Evolutionary conservation across 352 stramenopile species (phyloP), one percentile per base, ranked within the genome.

Genomic region (Sclerospora graminicola): DNA sequence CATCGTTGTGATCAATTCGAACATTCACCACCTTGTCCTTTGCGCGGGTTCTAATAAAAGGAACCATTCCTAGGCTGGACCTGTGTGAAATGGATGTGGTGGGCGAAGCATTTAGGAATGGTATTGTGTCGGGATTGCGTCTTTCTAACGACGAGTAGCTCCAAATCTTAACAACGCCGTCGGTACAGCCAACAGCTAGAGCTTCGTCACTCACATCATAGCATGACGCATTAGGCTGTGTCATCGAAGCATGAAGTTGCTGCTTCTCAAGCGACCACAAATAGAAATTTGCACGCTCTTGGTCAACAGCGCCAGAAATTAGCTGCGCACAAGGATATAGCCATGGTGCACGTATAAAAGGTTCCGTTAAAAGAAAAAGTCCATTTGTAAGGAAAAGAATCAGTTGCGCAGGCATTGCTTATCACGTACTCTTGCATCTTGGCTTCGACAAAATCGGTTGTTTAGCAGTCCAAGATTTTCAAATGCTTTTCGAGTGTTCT

Each of bases 151-250:
- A 54, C 8, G 72, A 66, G 38, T 89, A 87, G 49, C 82, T 83
- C 82, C 82, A 93, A 41, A 90, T 61, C 28, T 87, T 85, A 29
- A 93, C 79, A 0, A 57, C 81, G 3, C 82, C 82, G 34, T 93
- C 82, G 2, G 57, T 50, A 41, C 77, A 86, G 9, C 82, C 82
- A 39, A 93, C 60, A 1, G 79, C 82, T 15, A 93, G 45, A 3
- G 76, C 78, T 51, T 90, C 81, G 21, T 89, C 81, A 54, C 79
- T 91, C 5, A 68, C 57, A 48, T 93, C 74, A 48, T 80, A 91
- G 44, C 82, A 91, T 5, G 77, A 67, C 0, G 77, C 82, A 21
- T 68, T 71, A 2, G 59, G 36, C 43, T 91, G 82, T 5, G 58
- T 66, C 51, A 91, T 86, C 5, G 76, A 85, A 13, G 62, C 66